Base-by-base conservation (phyloP, 306 rosid species). In the Pterocarpus macrocarpus region DNA sequence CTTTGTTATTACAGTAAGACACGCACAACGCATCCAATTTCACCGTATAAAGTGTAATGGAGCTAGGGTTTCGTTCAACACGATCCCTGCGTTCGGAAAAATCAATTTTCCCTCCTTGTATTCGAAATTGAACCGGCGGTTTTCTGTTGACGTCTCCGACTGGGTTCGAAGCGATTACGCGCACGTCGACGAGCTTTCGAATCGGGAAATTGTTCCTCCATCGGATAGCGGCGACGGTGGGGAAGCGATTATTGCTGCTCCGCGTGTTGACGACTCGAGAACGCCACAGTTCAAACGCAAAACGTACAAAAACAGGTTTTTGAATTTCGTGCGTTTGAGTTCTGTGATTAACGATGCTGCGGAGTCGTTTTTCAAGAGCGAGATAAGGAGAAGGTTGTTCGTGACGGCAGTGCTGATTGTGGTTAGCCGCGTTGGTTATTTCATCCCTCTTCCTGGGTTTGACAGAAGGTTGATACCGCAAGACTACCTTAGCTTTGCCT, bases 391-490 rank as follows among this genome's bases (percentile, higher is more conserved):
- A 78, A 89, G 99, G 85, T 71, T 95, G 77, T 95, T 88, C 17
- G 97, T 95, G 68, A 95, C 98, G 15, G 95, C 97, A 5, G 90
- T 88, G 58, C 80, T 95, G 47, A 93, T 95, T 86, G 86, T 95
- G 41, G 53, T 93, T 39, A 95, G 99, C 80, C 99, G 99, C 3
- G 77, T 95, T 34, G 98, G 99, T 22, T 95, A 95, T 88, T 95
- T 95, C 83, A 87, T 93, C 82, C 99, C 99, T 59, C 92, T 95
- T 58, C 99, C 99, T 17, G 99, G 99, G 38, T 93, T 90, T 87
- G 98, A 95, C 76, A 86, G 99, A 79, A 90, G 99, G 89, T 81
- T 95, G 93, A 92, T 95, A 79, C 98, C 99, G 7, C 92, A 87
- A 78, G 98, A 95, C 71, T 95, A 93, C 80, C 85, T 95, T 35